Percentiles rank a stretch among this genome's conserved stretches.
Evolutionary conservation across 1,284 basidiomycete species (phyloP).

Genomic region (Boletellus deceptivus): DNA sequence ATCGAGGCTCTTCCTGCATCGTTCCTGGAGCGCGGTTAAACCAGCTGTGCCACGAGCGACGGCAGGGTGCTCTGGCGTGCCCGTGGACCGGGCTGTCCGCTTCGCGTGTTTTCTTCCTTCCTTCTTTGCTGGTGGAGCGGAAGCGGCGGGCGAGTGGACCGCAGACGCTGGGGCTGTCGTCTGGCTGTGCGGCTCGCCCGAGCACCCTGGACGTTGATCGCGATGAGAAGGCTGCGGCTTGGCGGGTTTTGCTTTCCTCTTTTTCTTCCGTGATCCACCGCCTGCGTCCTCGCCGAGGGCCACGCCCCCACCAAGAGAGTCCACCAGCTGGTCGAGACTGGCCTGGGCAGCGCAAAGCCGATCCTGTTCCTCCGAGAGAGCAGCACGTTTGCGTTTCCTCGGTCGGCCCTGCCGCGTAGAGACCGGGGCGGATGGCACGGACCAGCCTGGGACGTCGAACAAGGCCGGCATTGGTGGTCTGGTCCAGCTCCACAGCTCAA

Average conservation of each 20-base stretch:
- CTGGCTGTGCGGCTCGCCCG: slow-evolving; percentile 3
- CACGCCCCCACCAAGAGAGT: slow-evolving; percentile 45
- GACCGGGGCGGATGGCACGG: slow-evolving; percentile 48
- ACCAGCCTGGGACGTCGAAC: slow-evolving; percentile 77
- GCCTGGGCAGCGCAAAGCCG: slow-evolving; percentile 49
- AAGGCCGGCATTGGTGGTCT: slow-evolving; percentile 41
- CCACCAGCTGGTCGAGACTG: slow-evolving; percentile 80
- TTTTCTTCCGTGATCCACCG: slow-evolving; percentile 30
- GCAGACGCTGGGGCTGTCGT: slow-evolving; percentile 1
- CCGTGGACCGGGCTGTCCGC: slow-evolving; percentile 6
- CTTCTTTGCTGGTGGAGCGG: slow-evolving; percentile 12
- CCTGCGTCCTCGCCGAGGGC: not conserved
- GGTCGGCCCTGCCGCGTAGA: slow-evolving; percentile 34
- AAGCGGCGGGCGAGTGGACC: not conserved
- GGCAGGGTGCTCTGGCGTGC: slow-evolving; percentile 4
- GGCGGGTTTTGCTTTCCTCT: slow-evolving; percentile 33
- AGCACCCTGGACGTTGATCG: slow-evolving; percentile 8
- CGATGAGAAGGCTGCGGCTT: slow-evolving; percentile 17
- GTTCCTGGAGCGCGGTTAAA: slow-evolving; percentile 72
- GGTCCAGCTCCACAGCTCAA: not conserved
- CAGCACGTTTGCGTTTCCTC: slow-evolving; percentile 69
- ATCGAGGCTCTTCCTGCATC: slow-evolving; percentile 75
- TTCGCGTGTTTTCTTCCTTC: slow-evolving; percentile 16
- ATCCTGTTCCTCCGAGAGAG: slow-evolving; percentile 41
- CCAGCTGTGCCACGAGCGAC: slow-evolving; percentile 22